Conservation (phyloP, 108 stramenopile genomes). For the Mayamaea pseudoterrestris region DNA sequence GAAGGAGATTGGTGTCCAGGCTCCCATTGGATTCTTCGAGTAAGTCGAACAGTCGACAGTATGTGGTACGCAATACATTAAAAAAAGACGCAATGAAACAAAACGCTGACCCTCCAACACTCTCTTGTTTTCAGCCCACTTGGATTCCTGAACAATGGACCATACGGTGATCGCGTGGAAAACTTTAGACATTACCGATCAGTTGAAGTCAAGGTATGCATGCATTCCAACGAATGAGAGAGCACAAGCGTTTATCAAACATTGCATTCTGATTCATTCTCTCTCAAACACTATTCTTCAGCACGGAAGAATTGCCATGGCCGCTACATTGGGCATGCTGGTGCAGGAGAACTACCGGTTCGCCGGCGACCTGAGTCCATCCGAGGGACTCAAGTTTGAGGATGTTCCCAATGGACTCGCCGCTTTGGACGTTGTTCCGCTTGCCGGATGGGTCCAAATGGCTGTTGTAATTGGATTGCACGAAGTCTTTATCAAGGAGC, state of each 20-base stretch:
- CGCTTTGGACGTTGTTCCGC: conserved; percentile 45
- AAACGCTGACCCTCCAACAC: not conserved
- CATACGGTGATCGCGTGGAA: conserved; percentile 12
- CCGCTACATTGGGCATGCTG: conserved; percentile 47
- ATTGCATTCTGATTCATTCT: too few species aligned
- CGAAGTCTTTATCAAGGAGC: conserved; percentile 33
- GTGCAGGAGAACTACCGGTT: conserved; percentile 25
- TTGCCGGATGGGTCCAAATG: conserved; percentile 32
- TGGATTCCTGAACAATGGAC: conserved; percentile 15
- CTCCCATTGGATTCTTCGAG: conserved; percentile 10
- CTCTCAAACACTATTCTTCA: too few species aligned
- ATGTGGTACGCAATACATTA: not conserved
- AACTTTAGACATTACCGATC: conserved; percentile 22
- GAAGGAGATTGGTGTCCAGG: conserved; percentile 9
- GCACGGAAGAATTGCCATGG: conserved; percentile 71
- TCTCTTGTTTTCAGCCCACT: conserved; percentile 7
- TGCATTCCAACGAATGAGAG: too few species aligned
- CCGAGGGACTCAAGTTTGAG: conserved; percentile 29
- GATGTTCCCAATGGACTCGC: conserved; percentile 27
- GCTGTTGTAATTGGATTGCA: conserved; percentile 45
- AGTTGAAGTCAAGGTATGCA: too few species aligned
- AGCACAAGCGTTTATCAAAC: too few species aligned
- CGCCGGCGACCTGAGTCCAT: conserved; percentile 26
- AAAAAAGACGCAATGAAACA: not conserved
- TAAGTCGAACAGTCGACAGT: not conserved